Evolutionary conservation across 83 land plant species (phyloP), one percentile per base, ranked within the genome.

Genomic region (Picea mariana): DNA sequence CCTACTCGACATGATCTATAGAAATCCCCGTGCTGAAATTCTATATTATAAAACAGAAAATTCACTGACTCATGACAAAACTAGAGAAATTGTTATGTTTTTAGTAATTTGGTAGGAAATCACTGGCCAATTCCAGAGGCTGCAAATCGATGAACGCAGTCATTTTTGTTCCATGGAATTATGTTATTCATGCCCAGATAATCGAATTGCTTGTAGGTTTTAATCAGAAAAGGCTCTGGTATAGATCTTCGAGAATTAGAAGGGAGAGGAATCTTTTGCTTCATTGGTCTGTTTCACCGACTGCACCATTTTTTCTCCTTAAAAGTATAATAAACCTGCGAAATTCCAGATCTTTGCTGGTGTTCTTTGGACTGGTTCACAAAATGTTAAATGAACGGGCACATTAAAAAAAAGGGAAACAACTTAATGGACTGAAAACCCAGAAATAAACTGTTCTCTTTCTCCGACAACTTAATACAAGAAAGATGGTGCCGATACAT

Each of bases 1-100:
- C 26, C 94, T 77, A 77, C 90, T 92, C 20, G 92, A 88, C 38
- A 90, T 86, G 58, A 90, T 86, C 77, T 92, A 88, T 44, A 92
- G 81, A 63, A 92, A 92, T 71, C 90, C 91, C 94, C 90, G 34
- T 13, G 12, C 13, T 52, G 58, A 52, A 79, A 17, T 44, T 42
- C 15, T 11, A 80, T 17, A 55, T 26, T n/a, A 79, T 16, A 79
- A 79, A 34, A 31, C 77, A 34, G 38, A 80, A 84, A n/a, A 82
- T 84, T 21, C 77, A 76, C 79, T 71, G 65, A 84, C 83, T 81
- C 77, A 82, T 78, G 65, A 84, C 86, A 71, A 84, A 84, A 82
- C 83, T 80, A 60, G 86, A 84, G 75, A 84, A 84, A 61, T 81
- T 84, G 80, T 76, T 81, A 82, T 84, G 83, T 73, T 84, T 84